These are phyloP conservation scores for Dipteronia sinensis DNA, from an alignment of 345 rosid species.

Conservation along the genomic window DNA sequence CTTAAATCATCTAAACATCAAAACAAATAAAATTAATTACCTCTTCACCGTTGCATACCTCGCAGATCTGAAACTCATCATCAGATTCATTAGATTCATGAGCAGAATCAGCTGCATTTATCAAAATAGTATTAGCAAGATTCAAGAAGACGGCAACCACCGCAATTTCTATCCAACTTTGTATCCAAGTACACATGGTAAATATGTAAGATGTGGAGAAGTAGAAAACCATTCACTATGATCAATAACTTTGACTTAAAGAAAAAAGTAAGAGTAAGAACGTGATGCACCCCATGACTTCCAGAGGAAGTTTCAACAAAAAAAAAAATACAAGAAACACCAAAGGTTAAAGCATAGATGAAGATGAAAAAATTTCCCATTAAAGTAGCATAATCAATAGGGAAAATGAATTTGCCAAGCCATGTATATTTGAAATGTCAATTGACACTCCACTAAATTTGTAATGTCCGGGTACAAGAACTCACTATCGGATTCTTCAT, in stretches of 20 bases:
- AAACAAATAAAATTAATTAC: constrained; percentile 40
- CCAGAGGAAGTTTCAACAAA: neutral
- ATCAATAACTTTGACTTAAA: constrained; percentile 8
- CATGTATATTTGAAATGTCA: neutral
- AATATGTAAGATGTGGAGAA: neutral
- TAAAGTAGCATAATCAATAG: neutral
- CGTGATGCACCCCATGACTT: neutral
- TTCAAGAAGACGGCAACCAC: neutral
- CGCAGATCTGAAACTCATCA: constrained; percentile 99
- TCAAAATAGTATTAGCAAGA: constrained; percentile 13
- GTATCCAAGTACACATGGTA: neutral
- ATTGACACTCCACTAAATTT: neutral
- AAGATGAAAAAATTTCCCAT: neutral
- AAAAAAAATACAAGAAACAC: neutral
- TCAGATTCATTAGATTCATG: constrained; percentile 85
- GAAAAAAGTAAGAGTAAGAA: constrained; percentile 3
- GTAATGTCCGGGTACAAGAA: constrained; percentile 24
- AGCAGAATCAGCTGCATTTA: constrained; percentile 77
- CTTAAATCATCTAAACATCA: constrained; percentile 17
- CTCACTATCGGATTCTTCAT: constrained; percentile 83
- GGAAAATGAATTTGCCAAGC: neutral
- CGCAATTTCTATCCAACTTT: neutral
- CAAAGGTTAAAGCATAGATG: neutral
- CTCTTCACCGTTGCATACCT: constrained; percentile 89
- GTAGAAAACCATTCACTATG: neutral